phyloP scores from a whole-genome alignment of 2,329 filamentous ascomycete genomes.

The Aspergillus neotritici region DNA sequence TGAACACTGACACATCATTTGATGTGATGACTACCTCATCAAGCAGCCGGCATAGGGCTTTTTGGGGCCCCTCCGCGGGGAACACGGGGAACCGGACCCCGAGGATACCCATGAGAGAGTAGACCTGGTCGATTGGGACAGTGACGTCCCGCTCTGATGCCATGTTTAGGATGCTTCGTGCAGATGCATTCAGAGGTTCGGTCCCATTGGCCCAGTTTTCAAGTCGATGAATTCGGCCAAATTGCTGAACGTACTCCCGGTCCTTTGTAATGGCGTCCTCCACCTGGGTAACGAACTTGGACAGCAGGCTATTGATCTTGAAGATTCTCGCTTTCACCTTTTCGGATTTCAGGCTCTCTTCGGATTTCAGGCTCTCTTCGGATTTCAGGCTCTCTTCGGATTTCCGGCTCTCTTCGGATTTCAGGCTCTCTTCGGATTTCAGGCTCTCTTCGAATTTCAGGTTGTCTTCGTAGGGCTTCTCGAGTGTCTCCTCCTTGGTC shows the following conservation, averaged over 20 bases:
- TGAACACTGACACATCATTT: slow-evolving; percentile 14
- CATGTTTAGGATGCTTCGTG: slow-evolving; percentile 8
- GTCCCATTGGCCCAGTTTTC: neutral
- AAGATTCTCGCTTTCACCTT: too few relatives aligned
- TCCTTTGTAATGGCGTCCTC: too few relatives aligned
- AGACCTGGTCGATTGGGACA: slow-evolving; percentile 12
- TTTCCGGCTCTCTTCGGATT: too few relatives aligned
- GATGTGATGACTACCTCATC: slow-evolving; percentile 14
- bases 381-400: too few relatives aligned
- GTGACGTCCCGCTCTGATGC: slow-evolving; percentile 11
- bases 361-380: too few relatives aligned
- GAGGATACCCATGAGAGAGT: slow-evolving; percentile 17
- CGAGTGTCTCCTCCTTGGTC: too few relatives aligned
- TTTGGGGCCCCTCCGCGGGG: slow-evolving; percentile 12
- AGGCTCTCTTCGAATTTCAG: too few relatives aligned
- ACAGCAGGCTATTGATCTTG: too few relatives aligned
- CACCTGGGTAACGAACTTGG: too few relatives aligned
- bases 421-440: too few relatives aligned
- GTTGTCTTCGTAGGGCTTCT: too few relatives aligned
- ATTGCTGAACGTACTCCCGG: neutral
- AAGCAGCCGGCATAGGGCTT: slow-evolving; percentile 11
- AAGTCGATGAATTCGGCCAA: neutral
- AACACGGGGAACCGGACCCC: slow-evolving; percentile 16
- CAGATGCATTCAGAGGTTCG: slow-evolving; percentile 2
- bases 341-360: too few relatives aligned